Evolutionary conservation across 208 protist genomes (phyloP).

Genomic region (Trypanosoma cruzi): DNA sequence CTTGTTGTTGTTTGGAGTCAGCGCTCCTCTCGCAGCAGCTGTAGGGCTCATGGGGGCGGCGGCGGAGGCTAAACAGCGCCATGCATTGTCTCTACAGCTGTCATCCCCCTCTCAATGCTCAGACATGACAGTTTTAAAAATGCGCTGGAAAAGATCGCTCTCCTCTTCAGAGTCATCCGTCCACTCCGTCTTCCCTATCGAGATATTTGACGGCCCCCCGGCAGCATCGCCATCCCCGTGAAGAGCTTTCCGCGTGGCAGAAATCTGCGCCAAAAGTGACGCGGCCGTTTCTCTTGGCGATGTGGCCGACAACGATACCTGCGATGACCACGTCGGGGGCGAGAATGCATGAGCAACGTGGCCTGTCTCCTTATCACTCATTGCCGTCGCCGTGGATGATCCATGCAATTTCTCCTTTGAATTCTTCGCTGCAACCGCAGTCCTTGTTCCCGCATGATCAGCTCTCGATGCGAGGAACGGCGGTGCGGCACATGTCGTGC

Average conservation of each 20-base stretch:
- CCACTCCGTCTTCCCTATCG: background rate
- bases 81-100: background rate
- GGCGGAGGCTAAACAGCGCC: background rate
- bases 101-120: background rate
- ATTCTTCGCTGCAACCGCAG: background rate
- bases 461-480: background rate
- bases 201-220: background rate
- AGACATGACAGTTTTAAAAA: constrained; percentile 29
- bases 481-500: background rate
- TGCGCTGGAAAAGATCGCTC: constrained; percentile 19
- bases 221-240: background rate
- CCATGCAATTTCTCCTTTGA: background rate
- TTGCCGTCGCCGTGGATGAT: background rate
- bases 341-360: background rate
- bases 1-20: too few species aligned
- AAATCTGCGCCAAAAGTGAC: constrained; percentile 7
- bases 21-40: too few species aligned
- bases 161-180: background rate
- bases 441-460: background rate
- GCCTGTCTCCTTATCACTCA: background rate
- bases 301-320: background rate
- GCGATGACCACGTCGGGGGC: background rate
- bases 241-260: background rate
- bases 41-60: background rate
- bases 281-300: background rate